Conservation (phyloP, 257 asterid species). For the Striga asiatica region DNA sequence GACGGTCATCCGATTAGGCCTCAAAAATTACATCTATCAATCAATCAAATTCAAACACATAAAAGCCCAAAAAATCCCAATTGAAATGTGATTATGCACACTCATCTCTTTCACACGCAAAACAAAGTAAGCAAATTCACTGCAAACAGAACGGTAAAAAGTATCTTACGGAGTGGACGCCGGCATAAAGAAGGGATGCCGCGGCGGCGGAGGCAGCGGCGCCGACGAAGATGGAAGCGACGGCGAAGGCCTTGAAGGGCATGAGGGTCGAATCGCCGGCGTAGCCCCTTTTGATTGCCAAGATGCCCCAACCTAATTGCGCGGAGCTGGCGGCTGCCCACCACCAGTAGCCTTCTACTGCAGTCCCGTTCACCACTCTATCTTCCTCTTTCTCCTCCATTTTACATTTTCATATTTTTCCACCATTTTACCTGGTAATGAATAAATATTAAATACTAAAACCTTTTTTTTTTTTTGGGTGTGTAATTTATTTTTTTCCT, state of each 20-base stretch:
- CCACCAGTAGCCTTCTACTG: slow-evolving; percentile 31
- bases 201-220: slow-evolving; percentile 48
- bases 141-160: not conserved
- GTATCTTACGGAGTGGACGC: slow-evolving; percentile 46
- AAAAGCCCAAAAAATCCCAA: not conserved
- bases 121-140: too few species aligned
- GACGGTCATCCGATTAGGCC: too few species aligned
- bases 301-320: slow-evolving; percentile 54
- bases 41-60: not conserved
- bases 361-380: slow-evolving; percentile 16
- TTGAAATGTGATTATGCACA: not conserved
- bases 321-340: slow-evolving; percentile 58
- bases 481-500: too few species aligned
- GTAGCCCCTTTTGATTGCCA: slow-evolving; percentile 31
- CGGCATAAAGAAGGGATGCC: slow-evolving; percentile 44
- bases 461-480: too few species aligned
- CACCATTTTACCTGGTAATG: not conserved
- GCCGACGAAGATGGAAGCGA: slow-evolving; percentile 72
- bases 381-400: slow-evolving; percentile 32
- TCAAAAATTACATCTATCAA: not conserved
- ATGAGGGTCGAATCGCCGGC: slow-evolving; percentile 42
- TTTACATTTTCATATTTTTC: slow-evolving; percentile 5
- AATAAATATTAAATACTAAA: too few species aligned
- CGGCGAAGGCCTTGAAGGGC: slow-evolving; percentile 78
- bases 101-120: not conserved